These are phyloP conservation scores for Schizochytrium sp. DNA, from an alignment of 108 stramenopile species.

Conservation along the genomic window DNA sequence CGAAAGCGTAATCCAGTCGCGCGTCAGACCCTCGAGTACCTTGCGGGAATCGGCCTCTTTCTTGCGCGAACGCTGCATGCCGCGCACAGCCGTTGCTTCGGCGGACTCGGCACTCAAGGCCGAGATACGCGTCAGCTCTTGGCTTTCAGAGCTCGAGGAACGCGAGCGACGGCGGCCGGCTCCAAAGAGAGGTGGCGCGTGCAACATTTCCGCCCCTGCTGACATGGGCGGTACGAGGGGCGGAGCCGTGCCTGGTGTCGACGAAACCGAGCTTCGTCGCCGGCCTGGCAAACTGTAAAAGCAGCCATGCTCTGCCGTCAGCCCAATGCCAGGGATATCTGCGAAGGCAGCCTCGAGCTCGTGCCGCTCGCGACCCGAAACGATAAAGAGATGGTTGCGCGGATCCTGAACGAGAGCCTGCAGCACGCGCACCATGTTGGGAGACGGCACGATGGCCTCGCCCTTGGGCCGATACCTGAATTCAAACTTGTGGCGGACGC, in stretches of 20 bases:
- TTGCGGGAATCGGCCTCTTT: neutral
- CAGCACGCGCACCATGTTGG: constrained; percentile 21
- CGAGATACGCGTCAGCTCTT: neutral
- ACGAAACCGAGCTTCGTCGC: neutral
- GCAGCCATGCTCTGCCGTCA: constrained; percentile 49
- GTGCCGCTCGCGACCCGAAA: constrained; percentile 39
- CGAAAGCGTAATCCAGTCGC: neutral
- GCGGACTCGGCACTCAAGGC: no score
- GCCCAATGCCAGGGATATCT: constrained; percentile 23
- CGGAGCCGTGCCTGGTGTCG: neutral
- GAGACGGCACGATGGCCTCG: neutral
- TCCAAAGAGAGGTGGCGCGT: neutral
- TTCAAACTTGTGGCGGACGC: constrained; percentile 19
- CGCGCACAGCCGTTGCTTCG: no score
- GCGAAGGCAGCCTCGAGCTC: constrained; percentile 29
- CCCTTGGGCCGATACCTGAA: neutral
- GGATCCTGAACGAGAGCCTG: constrained; percentile 43
- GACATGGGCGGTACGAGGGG: neutral
- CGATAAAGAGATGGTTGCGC: constrained; percentile 47
- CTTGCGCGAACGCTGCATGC: no score
- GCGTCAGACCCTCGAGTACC: neutral
- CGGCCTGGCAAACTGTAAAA: constrained; percentile 22
- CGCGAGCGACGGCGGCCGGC: neutral
- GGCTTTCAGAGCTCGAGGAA: neutral
- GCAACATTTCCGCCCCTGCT: neutral